These are phyloP conservation scores for Penicillium freii DNA, from an alignment of 2,329 filamentous ascomycete genomes.

Conservation along the genomic window DNA sequence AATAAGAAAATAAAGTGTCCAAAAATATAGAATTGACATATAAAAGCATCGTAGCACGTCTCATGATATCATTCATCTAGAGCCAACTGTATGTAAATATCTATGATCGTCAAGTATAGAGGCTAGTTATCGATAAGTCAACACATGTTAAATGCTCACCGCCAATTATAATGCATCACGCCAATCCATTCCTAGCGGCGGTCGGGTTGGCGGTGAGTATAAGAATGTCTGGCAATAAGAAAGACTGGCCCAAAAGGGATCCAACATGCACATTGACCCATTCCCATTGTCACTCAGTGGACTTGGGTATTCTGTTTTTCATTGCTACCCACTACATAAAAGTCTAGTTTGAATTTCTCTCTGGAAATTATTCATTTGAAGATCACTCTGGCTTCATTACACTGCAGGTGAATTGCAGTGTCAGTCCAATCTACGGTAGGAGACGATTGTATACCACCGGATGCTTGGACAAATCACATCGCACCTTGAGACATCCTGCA, in stretches of 20 bases:
- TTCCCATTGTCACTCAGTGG: constrained; percentile 9
- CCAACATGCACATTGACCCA: constrained; percentile 24
- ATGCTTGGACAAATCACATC: background rate
- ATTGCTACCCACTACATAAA: background rate
- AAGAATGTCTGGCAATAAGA: constrained; percentile 20
- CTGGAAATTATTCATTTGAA: background rate
- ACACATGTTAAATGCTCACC: background rate
- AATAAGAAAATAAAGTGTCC: background rate
- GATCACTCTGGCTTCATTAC: background rate
- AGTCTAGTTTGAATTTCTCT: background rate
- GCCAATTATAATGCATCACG: background rate
- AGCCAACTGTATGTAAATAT: background rate
- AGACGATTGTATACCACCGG: constrained; percentile 7
- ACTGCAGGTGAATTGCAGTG: background rate
- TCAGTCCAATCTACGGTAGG: background rate
- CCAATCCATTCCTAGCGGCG: constrained; percentile 4
- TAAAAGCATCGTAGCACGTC: background rate
- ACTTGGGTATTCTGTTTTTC: background rate
- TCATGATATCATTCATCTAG: background rate
- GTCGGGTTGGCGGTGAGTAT: constrained; percentile 11
- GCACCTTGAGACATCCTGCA: background rate
- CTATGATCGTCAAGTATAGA: background rate
- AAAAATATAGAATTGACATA: background rate
- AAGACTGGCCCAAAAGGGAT: constrained; percentile 23
- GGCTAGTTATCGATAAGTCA: background rate